phyloP scores from a whole-genome alignment of 1,139 yeast genomes.

The Hansenula sp. region DNA sequence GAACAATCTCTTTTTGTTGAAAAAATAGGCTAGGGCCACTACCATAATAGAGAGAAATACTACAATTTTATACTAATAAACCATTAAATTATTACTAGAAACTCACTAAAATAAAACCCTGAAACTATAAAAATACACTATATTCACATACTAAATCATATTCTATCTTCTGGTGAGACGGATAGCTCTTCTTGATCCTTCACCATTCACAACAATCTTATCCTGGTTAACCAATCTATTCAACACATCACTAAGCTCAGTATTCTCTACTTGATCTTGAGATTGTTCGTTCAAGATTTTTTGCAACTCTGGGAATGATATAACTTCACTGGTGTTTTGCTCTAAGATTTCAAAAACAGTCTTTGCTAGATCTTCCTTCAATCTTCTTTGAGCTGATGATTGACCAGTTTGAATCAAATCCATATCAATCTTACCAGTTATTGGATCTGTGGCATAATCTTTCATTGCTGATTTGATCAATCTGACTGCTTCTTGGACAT shows the following conservation, averaged over 20 bases:
- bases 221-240: slow-evolving; percentile 75
- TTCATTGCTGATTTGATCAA: slow-evolving; percentile 90
- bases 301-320: slow-evolving; percentile 59
- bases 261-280: slow-evolving; percentile 62
- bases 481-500: slow-evolving; percentile 93
- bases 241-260: slow-evolving; percentile 65
- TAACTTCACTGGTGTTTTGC: slow-evolving; percentile 24
- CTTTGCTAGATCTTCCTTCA: slow-evolving; percentile 68
- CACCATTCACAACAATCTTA: slow-evolving; percentile 65
- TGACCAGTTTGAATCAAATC: slow-evolving; percentile 96
- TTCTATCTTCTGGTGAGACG: slow-evolving; percentile 15
- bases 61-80: too few species aligned
- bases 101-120: background rate
- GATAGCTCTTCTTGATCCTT: slow-evolving; percentile 65
- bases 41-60: too few species aligned
- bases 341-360: slow-evolving; percentile 51
- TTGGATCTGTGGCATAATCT: slow-evolving; percentile 97
- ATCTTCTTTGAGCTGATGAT: slow-evolving; percentile 78
- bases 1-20: too few species aligned
- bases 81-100: too few species aligned
- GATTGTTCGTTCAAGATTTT: slow-evolving; percentile 65
- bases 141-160: background rate
- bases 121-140: too few species aligned
- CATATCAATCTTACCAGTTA: slow-evolving; percentile 96
- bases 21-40: too few species aligned